Base-by-base conservation (phyloP, 1,284 basidiomycete species). In the Trichosporon faecale region DNA sequence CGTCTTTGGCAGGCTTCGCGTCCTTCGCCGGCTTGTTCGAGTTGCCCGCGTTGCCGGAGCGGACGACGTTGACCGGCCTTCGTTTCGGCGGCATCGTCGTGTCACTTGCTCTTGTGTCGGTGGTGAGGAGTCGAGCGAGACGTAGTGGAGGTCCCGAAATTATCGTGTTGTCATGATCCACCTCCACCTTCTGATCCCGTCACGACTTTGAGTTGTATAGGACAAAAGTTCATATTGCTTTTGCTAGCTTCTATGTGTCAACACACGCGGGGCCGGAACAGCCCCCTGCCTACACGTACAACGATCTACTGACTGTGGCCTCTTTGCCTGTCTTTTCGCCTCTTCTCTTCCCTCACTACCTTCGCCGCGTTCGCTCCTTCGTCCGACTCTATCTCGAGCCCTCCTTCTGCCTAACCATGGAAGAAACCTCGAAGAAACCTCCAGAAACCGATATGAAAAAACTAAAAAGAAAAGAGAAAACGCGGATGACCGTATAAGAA, bases 41-140 rank as follows among this genome's bases (percentile, higher is more conserved):
- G 78, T 93, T 93, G 55, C 92, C 92, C 18, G 92, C 90, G 81
- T 94, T 93, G 60, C 93, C 93, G 67, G 90, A 90, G 78, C 91
- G 91, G 72, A 94, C 89, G 61, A 94, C 92, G 75, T 85, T 83
- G 49, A 75, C 77, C 1, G 83, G 81, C 27, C 90, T 89, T 83
- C 88, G 89, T 72, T 86, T 87, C 23, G 90, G 89, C 66, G 91
- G 87, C 91, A 93, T 92, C 37, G 37, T n/a, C n/a, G n/a, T n/a
- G n/a, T n/a, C n/a, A n/a, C 37, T 40, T 40, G 37, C 16, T 40
- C 4, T 40, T 23, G 44, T 65, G 14, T 1, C 18, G 55, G 7
- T 60, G 55, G 14, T 14, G 9, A 23, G 9, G 21, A 8, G 55
- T 60, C 25, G n/a, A n/a, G n/a, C n/a, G n/a, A n/a, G n/a, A n/a